Conservation (phyloP, 2,329 filamentous ascomycete genomes). For the Chaetomium olivaceum region DNA sequence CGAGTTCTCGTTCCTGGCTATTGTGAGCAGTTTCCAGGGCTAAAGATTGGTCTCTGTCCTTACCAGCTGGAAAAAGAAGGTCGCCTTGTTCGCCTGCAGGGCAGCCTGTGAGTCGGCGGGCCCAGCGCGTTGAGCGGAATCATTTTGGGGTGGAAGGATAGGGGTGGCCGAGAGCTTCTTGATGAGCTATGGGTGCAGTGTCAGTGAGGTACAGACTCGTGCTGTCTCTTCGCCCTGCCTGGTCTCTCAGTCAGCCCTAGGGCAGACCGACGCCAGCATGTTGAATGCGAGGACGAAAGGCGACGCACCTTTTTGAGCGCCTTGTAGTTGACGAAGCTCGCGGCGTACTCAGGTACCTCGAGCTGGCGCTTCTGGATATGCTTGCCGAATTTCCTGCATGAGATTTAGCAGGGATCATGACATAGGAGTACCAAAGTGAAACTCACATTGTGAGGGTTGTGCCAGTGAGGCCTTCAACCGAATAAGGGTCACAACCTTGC, state of each 20-base stretch:
- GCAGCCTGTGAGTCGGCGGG: conserved; percentile 78
- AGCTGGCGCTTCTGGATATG: conserved; percentile 99
- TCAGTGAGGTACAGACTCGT: conserved; percentile 28
- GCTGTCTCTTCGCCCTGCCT: conserved; percentile 9
- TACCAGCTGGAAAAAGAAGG: conserved; percentile 97
- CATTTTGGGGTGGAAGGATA: conserved; percentile 74
- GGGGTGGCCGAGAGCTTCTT: conserved; percentile 95
- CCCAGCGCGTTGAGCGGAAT: conserved; percentile 48
- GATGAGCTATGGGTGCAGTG: conserved; percentile 70
- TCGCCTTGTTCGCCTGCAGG: conserved; percentile 94
- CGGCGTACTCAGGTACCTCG: conserved; percentile 98
- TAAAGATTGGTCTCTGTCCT: conserved; percentile 35
- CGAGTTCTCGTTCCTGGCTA: conserved; percentile 85
- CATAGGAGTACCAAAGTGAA: neutral
- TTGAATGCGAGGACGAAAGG: neutral
- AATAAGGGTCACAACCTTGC: conserved; percentile 8
- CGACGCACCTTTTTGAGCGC: conserved; percentile 87
- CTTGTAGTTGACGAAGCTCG: conserved; percentile 99
- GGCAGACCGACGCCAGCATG: conserved; percentile 28
- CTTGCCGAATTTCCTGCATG: conserved; percentile 95
- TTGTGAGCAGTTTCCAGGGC: conserved; percentile 43
- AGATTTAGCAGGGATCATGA: conserved; percentile 28
- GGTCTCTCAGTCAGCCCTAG: conserved; percentile 17
- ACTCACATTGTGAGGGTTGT: conserved; percentile 24
- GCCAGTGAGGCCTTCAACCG: conserved; percentile 20